Evolutionary conservation across 2,329 filamentous ascomycete genomes (phyloP), one percentile per base, ranked within the genome.

Genomic region (Gremmenia infestans): DNA sequence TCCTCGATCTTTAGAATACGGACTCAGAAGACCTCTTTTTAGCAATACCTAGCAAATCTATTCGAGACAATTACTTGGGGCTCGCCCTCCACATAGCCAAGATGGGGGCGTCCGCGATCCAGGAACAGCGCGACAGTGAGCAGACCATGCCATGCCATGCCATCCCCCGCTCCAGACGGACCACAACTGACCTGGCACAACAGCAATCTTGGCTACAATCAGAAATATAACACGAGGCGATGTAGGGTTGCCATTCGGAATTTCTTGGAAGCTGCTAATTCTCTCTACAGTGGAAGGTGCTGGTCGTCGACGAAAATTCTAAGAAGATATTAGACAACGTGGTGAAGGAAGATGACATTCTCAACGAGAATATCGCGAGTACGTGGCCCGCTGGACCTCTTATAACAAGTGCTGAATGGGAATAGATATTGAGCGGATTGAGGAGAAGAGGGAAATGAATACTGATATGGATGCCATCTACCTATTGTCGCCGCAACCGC

Each of bases 341-440:
- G 48, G 83, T 93, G 71, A 93, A 91, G 68, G 89, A 97, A 77
- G 93, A 99, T 82, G 91, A 97, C 68, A 95, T 99, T 64, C 87
- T 99, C 74, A 95, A 96, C 71, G 85, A 91, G 74, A 96, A 96
- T 72, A 89, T 99, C 73, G 93, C 92, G 64, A 96, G 92, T 96
- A 66, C 47, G 68, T 68, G n/a, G 4, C 32, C 15, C 25, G 48
- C 17, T 15, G 17, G n/a, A 17, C 15, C 6, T 14, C 36, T 32
- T 15, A 19, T 19, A 50, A 43, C 14, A 52, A 45, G 43, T 57
- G 42, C 57, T 62, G 52, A 62, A 54, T 48, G 51, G 57, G 55
- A 22, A 57, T 72, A 96, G 92, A 96, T 74, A 93, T 99, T 72
- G 93, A 97, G 78, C 84, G 84, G 69, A 95, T 99, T 74, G 92